phyloP scores from a whole-genome alignment of 495 filamentous ascomycete genomes.

The Amniculicola lignicola region DNA sequence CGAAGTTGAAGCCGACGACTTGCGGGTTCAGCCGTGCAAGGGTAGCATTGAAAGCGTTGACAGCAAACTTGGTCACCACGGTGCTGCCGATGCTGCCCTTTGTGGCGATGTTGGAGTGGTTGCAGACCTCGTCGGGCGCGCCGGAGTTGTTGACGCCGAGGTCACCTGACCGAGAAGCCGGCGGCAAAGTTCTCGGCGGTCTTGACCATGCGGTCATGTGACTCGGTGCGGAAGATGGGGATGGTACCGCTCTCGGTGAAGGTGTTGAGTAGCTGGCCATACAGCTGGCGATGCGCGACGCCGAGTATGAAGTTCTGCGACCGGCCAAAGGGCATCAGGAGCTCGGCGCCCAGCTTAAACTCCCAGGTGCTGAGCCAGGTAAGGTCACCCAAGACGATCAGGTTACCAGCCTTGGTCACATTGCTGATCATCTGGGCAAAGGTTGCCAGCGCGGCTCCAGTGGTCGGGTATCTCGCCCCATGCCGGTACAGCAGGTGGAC shows the following conservation, averaged over 20 bases:
- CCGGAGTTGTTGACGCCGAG: conserved; percentile 25
- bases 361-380: conserved; percentile 17
- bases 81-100: conserved; percentile 39
- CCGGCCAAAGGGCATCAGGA: conserved; percentile 26
- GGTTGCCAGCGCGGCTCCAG: conserved; percentile 7
- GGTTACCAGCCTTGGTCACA: conserved; percentile 7
- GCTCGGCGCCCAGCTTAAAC: conserved; percentile 27
- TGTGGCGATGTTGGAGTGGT: conserved; percentile 36
- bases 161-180: conserved; percentile 44
- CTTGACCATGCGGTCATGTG: conserved; percentile 36
- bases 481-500: conserved; percentile 27
- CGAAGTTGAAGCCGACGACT: conserved; percentile 37
- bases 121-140: conserved; percentile 35
- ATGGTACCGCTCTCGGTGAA: conserved; percentile 40
- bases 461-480: conserved; percentile 25
- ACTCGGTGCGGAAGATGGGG: conserved; percentile 44
- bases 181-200: conserved; percentile 44
- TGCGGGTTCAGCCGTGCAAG: conserved; percentile 19
- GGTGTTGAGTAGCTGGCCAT: conserved; percentile 46
- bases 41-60: conserved; percentile 22
- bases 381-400: conserved; percentile 20
- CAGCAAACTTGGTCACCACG: conserved; percentile 24
- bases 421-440: conserved; percentile 18
- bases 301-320: conserved; percentile 56
- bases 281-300: conserved; percentile 50